Percentiles rank a stretch among this genome's conserved stretches.
These are phyloP conservation scores for Boletellus sp. DNA, from an alignment of 1,284 basidiomycete genomes.

Conservation along the genomic window DNA sequence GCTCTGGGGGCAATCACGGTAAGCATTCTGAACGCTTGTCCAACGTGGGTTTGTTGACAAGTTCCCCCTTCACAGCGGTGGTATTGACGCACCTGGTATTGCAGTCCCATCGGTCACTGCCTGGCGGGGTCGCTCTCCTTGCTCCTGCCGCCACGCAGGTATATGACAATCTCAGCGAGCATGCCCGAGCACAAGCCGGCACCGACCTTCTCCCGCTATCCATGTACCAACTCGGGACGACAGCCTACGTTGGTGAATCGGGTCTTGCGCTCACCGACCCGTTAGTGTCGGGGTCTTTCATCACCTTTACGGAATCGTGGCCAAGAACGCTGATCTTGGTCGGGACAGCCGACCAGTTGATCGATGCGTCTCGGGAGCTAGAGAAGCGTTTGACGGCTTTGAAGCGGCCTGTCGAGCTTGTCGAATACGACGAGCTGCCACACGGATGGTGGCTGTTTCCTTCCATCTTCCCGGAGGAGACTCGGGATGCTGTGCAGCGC, in stretches of 20 bases:
- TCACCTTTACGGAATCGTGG: constrained; percentile 11
- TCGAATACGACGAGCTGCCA: too few relatives aligned
- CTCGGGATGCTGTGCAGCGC: too few relatives aligned
- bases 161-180: constrained; percentile 1
- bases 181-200: constrained; percentile 2
- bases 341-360: background rate
- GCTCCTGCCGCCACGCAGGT: constrained; percentile 8
- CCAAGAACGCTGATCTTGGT: constrained; percentile 13
- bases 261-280: constrained; percentile 1
- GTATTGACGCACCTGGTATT: constrained; percentile 12
- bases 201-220: constrained; percentile 7
- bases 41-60: too few relatives aligned
- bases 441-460: too few relatives aligned
- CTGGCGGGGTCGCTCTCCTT: background rate
- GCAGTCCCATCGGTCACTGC: constrained; percentile 2
- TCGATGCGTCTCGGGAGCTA: too few relatives aligned
- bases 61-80: background rate
- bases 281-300: constrained; percentile 10
- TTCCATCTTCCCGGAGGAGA: too few relatives aligned
- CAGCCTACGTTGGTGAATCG: constrained; percentile 2
- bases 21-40: background rate
- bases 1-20: constrained; percentile 17
- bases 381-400: too few relatives aligned
- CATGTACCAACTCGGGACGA: background rate
- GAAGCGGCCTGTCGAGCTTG: too few relatives aligned